Base-by-base conservation (phyloP, 2,329 filamentous ascomycete genomes). In the Didymella arachidicola region DNA sequence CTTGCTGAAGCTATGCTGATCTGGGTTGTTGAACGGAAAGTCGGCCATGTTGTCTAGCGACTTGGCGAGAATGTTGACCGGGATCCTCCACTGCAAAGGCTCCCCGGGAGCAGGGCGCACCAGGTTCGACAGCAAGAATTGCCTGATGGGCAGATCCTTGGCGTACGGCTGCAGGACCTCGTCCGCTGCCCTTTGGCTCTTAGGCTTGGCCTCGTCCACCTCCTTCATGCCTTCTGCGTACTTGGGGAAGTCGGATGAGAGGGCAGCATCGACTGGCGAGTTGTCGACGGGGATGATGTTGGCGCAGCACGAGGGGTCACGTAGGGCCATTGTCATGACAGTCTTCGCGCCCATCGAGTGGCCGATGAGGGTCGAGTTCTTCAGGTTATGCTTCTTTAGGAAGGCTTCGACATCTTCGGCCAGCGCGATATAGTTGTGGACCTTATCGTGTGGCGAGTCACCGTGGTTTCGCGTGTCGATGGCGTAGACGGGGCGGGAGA, bases 271-370 rank as follows among this genome's bases (percentile, higher is more conserved):
- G 8, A 96, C 84, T 2, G 94, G 94, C 4, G 93, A 92, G 73
- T 98, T 98, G 80, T 98, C 94, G 12, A 98, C 93, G 1, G 92
- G 84, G 27, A 97, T 84, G 50, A 98, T 80, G 67, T 89, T 86
- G 16, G 84, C 82, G 58, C 97, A 83, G 2, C 87, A 79, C 6
- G 86, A 80, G 0, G 92, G 91, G 0, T 86, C 83, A 42, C 84
- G 82, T 34, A 98, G 84, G 3, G 92, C 92, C 58, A 97, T 81
- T 0, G 90, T 83, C 94, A 98, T 97, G 68, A 92, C 92, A 2
- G 90, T 88, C 81, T 98, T 98, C 45, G 94, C 94, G 63, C 95
- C 94, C 94, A 98, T 98, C 1, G 92, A 97, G 79, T 98, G 95
- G 0, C 94, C 94, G 70, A 98, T 95, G 27, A 98, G 79, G 0